Conservation (phyloP, 768 basidiomycete genomes). For the Rhodosporidiobolus odoratus region DNA sequence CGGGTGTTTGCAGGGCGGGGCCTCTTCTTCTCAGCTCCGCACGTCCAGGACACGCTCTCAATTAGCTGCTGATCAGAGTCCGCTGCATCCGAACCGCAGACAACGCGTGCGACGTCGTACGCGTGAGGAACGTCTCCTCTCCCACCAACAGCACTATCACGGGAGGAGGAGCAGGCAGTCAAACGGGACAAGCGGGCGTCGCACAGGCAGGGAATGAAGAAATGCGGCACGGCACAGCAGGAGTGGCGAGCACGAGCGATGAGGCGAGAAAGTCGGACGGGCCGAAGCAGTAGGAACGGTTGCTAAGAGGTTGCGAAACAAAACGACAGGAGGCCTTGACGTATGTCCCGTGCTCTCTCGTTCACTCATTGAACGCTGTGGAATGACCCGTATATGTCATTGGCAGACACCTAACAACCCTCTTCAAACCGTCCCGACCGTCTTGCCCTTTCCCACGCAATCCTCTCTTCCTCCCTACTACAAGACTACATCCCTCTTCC, state of each 20-base stretch:
- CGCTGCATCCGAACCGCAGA: background rate
- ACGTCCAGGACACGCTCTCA: too few relatives aligned
- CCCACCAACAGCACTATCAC: background rate
- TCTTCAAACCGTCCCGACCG: background rate
- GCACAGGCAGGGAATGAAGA: background rate
- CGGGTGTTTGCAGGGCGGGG: too few relatives aligned
- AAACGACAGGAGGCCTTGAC: background rate
- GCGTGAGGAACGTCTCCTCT: conserved; percentile 15
- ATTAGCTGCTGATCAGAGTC: background rate
- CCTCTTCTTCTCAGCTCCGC: too few relatives aligned
- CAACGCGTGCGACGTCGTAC: conserved; percentile 21
- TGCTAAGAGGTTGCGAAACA: too few relatives aligned
- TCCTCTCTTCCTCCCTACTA: background rate
- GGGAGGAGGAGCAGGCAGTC: background rate
- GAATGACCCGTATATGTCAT: background rate
- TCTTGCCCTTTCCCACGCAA: background rate
- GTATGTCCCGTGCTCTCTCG: background rate
- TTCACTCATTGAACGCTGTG: background rate
- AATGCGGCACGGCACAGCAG: too few relatives aligned
- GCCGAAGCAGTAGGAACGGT: too few relatives aligned
- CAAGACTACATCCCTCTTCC: background rate
- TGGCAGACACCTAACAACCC: conserved; percentile 6
- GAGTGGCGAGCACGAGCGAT: too few relatives aligned
- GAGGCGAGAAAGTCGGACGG: too few relatives aligned
- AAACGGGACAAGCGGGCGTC: background rate